phyloP scores from a whole-genome alignment of 148 eudicot genomes.

The Heliamphora exappendiculata region DNA sequence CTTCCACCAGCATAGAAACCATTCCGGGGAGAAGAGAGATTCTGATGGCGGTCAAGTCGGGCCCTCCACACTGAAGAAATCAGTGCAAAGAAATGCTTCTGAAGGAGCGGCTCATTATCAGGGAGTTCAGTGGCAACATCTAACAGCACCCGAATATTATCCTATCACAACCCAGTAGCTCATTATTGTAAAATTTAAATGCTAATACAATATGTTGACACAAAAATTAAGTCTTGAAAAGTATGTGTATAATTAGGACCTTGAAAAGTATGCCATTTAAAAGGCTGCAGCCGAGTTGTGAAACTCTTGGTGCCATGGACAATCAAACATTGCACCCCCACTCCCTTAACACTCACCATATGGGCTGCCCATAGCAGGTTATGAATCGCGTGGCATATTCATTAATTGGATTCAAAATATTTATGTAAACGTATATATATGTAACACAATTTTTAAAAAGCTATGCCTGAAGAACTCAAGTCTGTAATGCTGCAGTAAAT shows the following conservation, averaged over 20 bases:
- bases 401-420: background rate
- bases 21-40: constrained; percentile 27
- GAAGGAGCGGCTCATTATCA: constrained; percentile 77
- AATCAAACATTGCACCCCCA: background rate
- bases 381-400: background rate
- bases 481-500: background rate
- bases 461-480: background rate
- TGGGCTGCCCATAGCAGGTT: background rate
- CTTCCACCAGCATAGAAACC: constrained; percentile 38
- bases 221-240: background rate
- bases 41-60: constrained; percentile 30
- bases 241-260: background rate
- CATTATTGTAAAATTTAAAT: background rate
- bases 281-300: background rate
- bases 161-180: constrained; percentile 37
- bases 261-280: background rate
- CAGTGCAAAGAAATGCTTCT: constrained; percentile 72
- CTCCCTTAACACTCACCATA: background rate
- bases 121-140: constrained; percentile 70
- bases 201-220: background rate
- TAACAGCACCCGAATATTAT: constrained; percentile 64
- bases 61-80: constrained; percentile 74
- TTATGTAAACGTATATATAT: too few relatives aligned
- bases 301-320: background rate
- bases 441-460: background rate